A percentile compares a stretch with the other conserved stretches of the same genome.
phyloP scores from a whole-genome alignment of 2,329 filamentous ascomycete species.

The Fusarium sp. region DNA sequence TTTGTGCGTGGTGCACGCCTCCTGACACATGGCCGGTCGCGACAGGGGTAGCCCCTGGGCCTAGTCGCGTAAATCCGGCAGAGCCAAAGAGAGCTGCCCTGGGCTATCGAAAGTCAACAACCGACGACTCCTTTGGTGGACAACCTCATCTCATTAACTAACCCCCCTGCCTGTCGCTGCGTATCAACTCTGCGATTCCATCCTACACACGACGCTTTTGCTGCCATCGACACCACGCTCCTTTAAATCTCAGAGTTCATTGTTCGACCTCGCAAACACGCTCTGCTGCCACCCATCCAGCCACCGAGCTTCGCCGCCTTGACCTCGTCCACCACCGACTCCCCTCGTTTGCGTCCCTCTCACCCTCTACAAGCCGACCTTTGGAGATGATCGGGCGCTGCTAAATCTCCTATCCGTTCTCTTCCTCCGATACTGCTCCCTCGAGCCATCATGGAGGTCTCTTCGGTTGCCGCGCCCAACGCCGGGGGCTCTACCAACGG shows the following conservation, averaged over 20 bases:
- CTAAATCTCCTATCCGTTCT: slow-evolving; percentile 40
- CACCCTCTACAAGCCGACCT: slow-evolving; percentile 29
- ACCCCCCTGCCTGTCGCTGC: slow-evolving; percentile 24
- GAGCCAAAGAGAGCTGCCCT: slow-evolving; percentile 34
- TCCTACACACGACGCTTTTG: slow-evolving; percentile 14
- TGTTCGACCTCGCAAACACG: slow-evolving; percentile 27
- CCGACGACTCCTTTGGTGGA: slow-evolving; percentile 41
- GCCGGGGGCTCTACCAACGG: slow-evolving; percentile 62
- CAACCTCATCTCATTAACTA: slow-evolving; percentile 42
- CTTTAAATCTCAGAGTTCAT: slow-evolving; percentile 34
- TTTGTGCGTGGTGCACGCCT: slow-evolving; percentile 33
- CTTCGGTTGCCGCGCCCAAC: slow-evolving; percentile 61
- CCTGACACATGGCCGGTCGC: slow-evolving; percentile 54
- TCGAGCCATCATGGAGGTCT: slow-evolving; percentile 67
- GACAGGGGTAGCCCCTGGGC: slow-evolving; percentile 50
- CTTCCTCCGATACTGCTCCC: slow-evolving; percentile 27
- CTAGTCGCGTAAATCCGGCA: slow-evolving; percentile 49
- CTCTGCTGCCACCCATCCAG: slow-evolving; percentile 3
- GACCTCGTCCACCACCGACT: slow-evolving; percentile 26
- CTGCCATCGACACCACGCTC: slow-evolving; percentile 40
- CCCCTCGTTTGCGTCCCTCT: slow-evolving; percentile 27
- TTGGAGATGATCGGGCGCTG: slow-evolving; percentile 51
- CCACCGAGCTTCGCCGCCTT: slow-evolving; percentile 35
- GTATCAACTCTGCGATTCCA: slow-evolving; percentile 33
- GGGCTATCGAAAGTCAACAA: slow-evolving; percentile 48